Evolutionary conservation across 2,329 filamentous ascomycete species (phyloP).

Genomic region (Elsinoe australis): DNA sequence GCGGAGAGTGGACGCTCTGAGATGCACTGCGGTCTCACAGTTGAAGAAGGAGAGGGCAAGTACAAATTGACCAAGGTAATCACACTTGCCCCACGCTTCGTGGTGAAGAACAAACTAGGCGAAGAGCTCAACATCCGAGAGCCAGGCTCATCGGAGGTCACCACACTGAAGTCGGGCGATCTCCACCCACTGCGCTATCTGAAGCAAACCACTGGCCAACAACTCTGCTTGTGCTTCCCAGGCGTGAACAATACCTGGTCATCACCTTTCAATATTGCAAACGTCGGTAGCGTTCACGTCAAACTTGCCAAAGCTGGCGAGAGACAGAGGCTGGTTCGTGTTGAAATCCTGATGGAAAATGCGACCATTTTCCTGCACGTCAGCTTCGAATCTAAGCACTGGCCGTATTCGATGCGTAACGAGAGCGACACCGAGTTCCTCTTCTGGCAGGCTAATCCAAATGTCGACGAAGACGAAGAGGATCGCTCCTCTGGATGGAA

Average conservation of each 20-base stretch:
- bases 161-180: slow-evolving; percentile 68
- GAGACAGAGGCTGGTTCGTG: slow-evolving; percentile 75
- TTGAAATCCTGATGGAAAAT: slow-evolving; percentile 85
- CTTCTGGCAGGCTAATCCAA: slow-evolving; percentile 92
- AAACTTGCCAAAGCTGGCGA: slow-evolving; percentile 89
- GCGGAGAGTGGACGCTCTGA: slow-evolving; percentile 65
- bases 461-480: slow-evolving; percentile 83
- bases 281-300: slow-evolving; percentile 84
- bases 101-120: slow-evolving; percentile 84
- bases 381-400: slow-evolving; percentile 84
- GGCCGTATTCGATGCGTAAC: slow-evolving; percentile 98
- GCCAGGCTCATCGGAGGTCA: slow-evolving; percentile 78
- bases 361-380: slow-evolving; percentile 91
- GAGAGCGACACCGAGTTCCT: slow-evolving; percentile 95
- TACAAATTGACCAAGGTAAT: slow-evolving; percentile 97
- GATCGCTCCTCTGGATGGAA: slow-evolving; percentile 78
- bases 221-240: slow-evolving; percentile 85
- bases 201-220: slow-evolving; percentile 73
- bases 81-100: slow-evolving; percentile 83
- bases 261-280: slow-evolving; percentile 93
- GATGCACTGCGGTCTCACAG: slow-evolving; percentile 82
- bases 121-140: slow-evolving; percentile 88
- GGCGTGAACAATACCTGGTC: slow-evolving; percentile 97
- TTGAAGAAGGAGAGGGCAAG: slow-evolving; percentile 87
- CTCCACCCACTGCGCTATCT: slow-evolving; percentile 84